phyloP scores from a whole-genome alignment of 2,329 filamentous ascomycete genomes.

The Stachybotrys elegans region DNA sequence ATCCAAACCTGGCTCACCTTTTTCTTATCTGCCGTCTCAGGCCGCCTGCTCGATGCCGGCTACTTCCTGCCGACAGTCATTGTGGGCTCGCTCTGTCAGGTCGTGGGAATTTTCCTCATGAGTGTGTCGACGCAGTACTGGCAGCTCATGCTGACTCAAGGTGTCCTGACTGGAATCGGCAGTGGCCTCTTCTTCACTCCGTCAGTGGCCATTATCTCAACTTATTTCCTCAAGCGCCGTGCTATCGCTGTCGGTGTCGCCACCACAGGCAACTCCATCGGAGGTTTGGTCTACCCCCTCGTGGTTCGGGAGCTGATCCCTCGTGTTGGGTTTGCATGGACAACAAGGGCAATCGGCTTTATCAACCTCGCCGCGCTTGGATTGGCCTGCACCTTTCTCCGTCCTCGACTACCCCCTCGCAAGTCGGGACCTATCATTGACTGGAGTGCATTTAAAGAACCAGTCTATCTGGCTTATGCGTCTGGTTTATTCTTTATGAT shows the following conservation, averaged over 20 bases:
- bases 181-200: constrained; percentile 52
- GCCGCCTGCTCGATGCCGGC: constrained; percentile 38
- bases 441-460: constrained; percentile 28
- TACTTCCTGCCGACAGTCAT: constrained; percentile 34
- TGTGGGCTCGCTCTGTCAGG: constrained; percentile 29
- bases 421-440: constrained; percentile 21
- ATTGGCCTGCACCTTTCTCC: constrained; percentile 40
- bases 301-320: constrained; percentile 48
- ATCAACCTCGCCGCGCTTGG: constrained; percentile 67
- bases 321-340: constrained; percentile 51
- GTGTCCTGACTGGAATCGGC: constrained; percentile 46
- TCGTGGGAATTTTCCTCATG: constrained; percentile 40
- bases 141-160: constrained; percentile 45
- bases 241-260: constrained; percentile 53
- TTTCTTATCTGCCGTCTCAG: constrained; percentile 36
- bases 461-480: constrained; percentile 27
- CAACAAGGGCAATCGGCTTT: constrained; percentile 56
- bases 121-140: constrained; percentile 37
- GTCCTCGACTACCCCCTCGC: constrained; percentile 18
- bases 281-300: constrained; percentile 48
- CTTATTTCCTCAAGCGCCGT: constrained; percentile 51
- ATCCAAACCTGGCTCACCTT: constrained; percentile 39
- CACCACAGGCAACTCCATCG: constrained; percentile 50
- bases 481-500: constrained; percentile 30
- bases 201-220: constrained; percentile 51